phyloP scores from a whole-genome alignment of 305 asterid species.

The Fraxinus dipetala region DNA sequence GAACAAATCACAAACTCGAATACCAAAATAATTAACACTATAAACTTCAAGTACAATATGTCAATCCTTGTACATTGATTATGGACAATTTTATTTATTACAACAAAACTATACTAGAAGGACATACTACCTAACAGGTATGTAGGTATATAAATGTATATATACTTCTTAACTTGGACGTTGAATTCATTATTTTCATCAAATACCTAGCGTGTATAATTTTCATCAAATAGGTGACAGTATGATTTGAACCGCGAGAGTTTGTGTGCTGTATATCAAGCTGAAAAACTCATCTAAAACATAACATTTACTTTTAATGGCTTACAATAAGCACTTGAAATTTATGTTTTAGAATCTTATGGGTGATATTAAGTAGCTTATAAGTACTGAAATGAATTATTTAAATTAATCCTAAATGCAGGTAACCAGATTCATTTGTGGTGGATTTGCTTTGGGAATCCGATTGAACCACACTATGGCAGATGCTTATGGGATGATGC shows the following conservation, averaged over 20 bases:
- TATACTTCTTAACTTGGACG: too few species aligned
- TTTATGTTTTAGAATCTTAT: not conserved
- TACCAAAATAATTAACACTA: too few species aligned
- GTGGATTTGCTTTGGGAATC: not conserved
- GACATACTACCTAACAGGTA: not conserved
- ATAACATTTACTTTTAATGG: not conserved
- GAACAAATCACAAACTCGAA: too few species aligned
- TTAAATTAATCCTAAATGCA: not conserved
- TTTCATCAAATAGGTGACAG: too few species aligned
- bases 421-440: not conserved
- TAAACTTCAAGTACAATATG: too few species aligned
- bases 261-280: too few species aligned
- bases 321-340: not conserved
- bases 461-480: slow-evolving; percentile 8
- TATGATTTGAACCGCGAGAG: not conserved
- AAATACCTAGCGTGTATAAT: too few species aligned
- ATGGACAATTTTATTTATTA: too few species aligned
- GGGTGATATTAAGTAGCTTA: not conserved
- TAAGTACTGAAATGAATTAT: not conserved
- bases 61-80: too few species aligned
- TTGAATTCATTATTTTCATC: not conserved
- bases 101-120: too few species aligned
- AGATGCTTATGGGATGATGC: not conserved
- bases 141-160: too few species aligned
- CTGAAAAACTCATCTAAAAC: too few species aligned